Evolutionary conservation across 495 filamentous ascomycete genomes (phyloP).

Genomic region (Aspergillus heteromorphus): DNA sequence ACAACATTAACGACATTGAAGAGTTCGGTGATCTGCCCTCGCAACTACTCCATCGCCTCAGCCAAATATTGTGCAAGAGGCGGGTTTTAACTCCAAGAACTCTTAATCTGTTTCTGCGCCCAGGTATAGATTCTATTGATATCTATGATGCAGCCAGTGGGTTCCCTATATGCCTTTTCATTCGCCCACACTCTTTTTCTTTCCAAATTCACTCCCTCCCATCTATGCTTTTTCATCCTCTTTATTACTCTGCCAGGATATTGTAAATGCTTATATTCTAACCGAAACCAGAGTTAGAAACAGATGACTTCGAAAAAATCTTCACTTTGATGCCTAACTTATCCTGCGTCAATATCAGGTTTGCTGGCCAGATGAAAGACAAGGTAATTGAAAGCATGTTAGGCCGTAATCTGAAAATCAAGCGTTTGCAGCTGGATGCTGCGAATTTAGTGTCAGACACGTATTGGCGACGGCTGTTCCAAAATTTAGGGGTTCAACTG

Average conservation of each 20-base stretch:
- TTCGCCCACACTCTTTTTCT: background rate
- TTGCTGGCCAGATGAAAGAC: conserved; percentile 86
- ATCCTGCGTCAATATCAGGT: conserved; percentile 63
- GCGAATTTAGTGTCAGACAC: conserved; percentile 72
- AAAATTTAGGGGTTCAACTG: conserved; percentile 54
- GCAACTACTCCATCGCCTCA: conserved; percentile 63
- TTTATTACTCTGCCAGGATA: background rate
- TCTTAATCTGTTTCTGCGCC: conserved; percentile 70
- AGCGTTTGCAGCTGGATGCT: conserved; percentile 61
- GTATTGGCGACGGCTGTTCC: conserved; percentile 64
- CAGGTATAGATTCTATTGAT: conserved; percentile 56
- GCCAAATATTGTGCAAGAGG: conserved; percentile 74
- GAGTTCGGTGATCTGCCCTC: conserved; percentile 75
- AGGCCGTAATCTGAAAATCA: conserved; percentile 58
- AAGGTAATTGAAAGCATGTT: conserved; percentile 71
- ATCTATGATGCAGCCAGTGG: conserved; percentile 75
- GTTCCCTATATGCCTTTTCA: conserved; percentile 8
- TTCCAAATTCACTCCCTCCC: no score
- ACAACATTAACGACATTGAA: conserved; percentile 75
- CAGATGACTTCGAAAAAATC: conserved; percentile 72
- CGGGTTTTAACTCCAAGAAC: conserved; percentile 66
- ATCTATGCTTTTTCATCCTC: background rate
- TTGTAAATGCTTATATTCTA: background rate
- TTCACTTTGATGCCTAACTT: conserved; percentile 68
- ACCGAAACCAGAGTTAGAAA: conserved; percentile 51